These are phyloP conservation scores for Malassezia brasiliensis DNA, from an alignment of 1,284 basidiomycete genomes.

Conservation along the genomic window DNA sequence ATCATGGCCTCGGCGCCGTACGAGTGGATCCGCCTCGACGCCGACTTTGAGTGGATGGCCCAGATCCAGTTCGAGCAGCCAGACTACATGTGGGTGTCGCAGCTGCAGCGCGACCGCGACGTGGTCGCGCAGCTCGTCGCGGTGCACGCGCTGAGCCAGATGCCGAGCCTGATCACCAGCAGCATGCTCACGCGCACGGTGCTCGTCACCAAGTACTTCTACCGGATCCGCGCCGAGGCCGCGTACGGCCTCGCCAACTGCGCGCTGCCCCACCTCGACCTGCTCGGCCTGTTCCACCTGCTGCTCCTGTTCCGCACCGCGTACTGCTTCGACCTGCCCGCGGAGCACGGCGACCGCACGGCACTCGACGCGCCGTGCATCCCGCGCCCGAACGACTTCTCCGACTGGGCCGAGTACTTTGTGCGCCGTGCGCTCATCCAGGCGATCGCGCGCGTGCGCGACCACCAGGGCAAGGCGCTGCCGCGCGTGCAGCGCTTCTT, in stretches of 20 bases:
- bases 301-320: conserved; percentile 84
- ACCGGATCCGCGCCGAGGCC: conserved; percentile 91
- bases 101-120: conserved; percentile 88
- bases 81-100: conserved; percentile 98
- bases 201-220: conserved; percentile 90
- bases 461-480: conserved; percentile 69
- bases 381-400: conserved; percentile 86
- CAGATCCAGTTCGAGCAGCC: conserved; percentile 84
- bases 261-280: conserved; percentile 67
- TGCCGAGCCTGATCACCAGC: conserved; percentile 78
- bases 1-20: conserved; percentile 75
- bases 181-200: conserved; percentile 84
- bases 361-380: conserved; percentile 59
- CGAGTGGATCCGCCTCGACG: conserved; percentile 98
- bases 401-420: conserved; percentile 83
- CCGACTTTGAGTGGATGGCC: conserved; percentile 97
- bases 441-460: conserved; percentile 72
- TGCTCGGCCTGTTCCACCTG: conserved; percentile 85
- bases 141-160: conserved; percentile 56
- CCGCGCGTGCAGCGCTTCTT: conserved; percentile 80
- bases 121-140: conserved; percentile 63
- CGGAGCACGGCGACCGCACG: conserved; percentile 14
- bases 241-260: conserved; percentile 77
- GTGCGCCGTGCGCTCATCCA: conserved; percentile 76
- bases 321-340: conserved; percentile 63